These are phyloP conservation scores for Saraca asoca DNA, from an alignment of 331 rosid genomes.

Conservation along the genomic window DNA sequence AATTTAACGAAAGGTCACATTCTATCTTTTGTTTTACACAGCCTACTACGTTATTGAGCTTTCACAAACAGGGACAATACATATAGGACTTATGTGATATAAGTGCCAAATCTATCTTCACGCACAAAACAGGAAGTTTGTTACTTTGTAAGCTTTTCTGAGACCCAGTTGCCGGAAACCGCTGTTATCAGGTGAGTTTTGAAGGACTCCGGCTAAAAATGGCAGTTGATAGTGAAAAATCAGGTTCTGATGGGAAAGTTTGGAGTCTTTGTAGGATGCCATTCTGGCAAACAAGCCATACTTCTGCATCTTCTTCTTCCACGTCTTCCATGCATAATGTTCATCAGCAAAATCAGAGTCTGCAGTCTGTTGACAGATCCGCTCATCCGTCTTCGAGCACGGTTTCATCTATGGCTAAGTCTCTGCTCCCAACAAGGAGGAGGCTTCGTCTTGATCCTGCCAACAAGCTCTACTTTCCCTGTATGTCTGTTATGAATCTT, in stretches of 20 bases:
- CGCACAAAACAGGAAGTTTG: background rate
- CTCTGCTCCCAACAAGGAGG: constrained; percentile 74
- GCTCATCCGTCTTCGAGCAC: constrained; percentile 49
- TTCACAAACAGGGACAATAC: constrained; percentile 34
- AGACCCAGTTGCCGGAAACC: constrained; percentile 40
- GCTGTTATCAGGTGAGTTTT: constrained; percentile 15
- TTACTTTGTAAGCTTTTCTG: constrained; percentile 30
- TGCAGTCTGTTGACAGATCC: constrained; percentile 59
- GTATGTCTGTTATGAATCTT: constrained; percentile 44
- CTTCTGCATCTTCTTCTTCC: constrained; percentile 51
- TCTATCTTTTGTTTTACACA: constrained; percentile 39
- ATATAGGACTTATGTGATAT: constrained; percentile 17
- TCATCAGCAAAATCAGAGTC: constrained; percentile 51
- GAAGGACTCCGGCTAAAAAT: constrained; percentile 41
- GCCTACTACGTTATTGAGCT: constrained; percentile 34
- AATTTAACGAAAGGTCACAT: constrained; percentile 44
- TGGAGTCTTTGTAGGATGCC: constrained; percentile 85
- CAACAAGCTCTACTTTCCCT: constrained; percentile 89
- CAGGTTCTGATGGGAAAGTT: constrained; percentile 67
- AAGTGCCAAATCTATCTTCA: constrained; percentile 38
- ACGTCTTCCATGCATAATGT: constrained; percentile 52
- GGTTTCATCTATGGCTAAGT: constrained; percentile 77
- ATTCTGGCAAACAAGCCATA: constrained; percentile 80
- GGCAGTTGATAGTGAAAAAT: constrained; percentile 73
- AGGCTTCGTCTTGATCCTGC: constrained; percentile 96